These are phyloP conservation scores for Moesziomyces aphidis DNA, from an alignment of 1,284 basidiomycete species.

Conservation along the genomic window DNA sequence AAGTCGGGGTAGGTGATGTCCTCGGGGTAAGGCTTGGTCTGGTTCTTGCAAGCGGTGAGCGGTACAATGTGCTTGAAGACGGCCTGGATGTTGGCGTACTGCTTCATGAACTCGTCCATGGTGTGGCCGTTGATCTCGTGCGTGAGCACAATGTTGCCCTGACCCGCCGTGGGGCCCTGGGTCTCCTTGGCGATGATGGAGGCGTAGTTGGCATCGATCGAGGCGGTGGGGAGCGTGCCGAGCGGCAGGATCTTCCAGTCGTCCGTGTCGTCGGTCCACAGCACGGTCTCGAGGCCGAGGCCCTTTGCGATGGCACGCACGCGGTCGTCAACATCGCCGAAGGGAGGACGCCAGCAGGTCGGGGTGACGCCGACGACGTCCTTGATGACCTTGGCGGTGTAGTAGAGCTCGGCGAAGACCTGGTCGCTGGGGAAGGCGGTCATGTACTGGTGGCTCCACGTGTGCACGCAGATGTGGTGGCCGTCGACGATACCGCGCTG, in stretches of 20 bases:
- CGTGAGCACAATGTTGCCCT: conserved; percentile 66
- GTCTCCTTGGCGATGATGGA: conserved; percentile 67
- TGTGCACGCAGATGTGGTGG: conserved; percentile 62
- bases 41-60: conserved; percentile 64
- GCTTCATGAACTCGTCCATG: conserved; percentile 59
- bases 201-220: conserved; percentile 70
- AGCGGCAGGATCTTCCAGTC: conserved; percentile 69
- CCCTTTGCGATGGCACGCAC: conserved; percentile 71
- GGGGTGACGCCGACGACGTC: conserved; percentile 71
- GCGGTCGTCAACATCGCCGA: conserved; percentile 72
- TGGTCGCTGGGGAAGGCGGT: conserved; percentile 71
- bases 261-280: conserved; percentile 71
- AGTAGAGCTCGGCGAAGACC: conserved; percentile 73
- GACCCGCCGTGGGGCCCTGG: conserved; percentile 68
- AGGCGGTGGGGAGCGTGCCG: conserved; percentile 62
- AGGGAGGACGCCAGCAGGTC: conserved; percentile 70
- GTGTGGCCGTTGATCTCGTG: conserved; percentile 65
- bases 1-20: conserved; percentile 66
- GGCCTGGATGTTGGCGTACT: conserved; percentile 57
- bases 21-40: conserved; percentile 70
- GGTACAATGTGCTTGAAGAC: conserved; percentile 65
- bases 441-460: conserved; percentile 71
- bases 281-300: conserved; percentile 70
- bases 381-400: conserved; percentile 72
- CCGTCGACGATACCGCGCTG: conserved; percentile 69